A percentile compares a stretch with the other conserved stretches of the same genome.
phyloP scores from a whole-genome alignment of 2,329 filamentous ascomycete species.

The Xylaria sp. region DNA sequence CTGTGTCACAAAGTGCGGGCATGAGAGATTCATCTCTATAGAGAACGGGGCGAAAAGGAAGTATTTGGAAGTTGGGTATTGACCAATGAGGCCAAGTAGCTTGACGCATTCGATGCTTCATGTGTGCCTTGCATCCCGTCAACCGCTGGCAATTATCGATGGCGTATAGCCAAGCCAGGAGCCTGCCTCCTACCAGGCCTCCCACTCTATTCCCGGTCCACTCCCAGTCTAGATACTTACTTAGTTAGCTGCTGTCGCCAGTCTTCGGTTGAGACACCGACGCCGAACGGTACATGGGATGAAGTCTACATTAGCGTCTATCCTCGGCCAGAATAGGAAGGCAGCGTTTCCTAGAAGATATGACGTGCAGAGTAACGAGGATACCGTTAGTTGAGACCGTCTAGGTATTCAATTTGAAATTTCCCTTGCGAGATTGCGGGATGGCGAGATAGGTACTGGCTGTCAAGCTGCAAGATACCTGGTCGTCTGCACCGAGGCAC shows the following conservation, averaged over 20 bases:
- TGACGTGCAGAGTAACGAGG: conserved; percentile 47
- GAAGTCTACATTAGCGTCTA: neutral
- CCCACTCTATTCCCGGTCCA: no score
- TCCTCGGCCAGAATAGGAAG: conserved; percentile 44
- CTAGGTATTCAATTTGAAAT: conserved; percentile 43
- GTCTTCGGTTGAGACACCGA: conserved; percentile 27
- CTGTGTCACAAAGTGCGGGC: neutral
- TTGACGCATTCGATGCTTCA: neutral
- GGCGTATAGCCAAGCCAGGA: neutral
- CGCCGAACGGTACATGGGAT: conserved; percentile 19
- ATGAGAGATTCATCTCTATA: neutral
- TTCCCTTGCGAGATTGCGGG: conserved; percentile 3
- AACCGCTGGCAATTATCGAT: neutral
- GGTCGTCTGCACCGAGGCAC: conserved; percentile 23
- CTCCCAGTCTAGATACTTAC: neutral
- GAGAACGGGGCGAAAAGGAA: neutral
- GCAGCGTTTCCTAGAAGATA: conserved; percentile 44
- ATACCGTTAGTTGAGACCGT: conserved; percentile 31
- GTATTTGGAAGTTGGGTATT: neutral
- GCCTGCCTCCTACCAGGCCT: neutral
- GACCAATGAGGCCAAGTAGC: neutral
- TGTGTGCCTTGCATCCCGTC: conserved; percentile 2
- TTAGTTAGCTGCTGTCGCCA: neutral
- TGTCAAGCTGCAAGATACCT: conserved; percentile 20
- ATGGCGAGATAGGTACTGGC: neutral